Conservation (phyloP, 2,329 filamentous ascomycete genomes). For the Paracoccidioides brasiliensis region DNA sequence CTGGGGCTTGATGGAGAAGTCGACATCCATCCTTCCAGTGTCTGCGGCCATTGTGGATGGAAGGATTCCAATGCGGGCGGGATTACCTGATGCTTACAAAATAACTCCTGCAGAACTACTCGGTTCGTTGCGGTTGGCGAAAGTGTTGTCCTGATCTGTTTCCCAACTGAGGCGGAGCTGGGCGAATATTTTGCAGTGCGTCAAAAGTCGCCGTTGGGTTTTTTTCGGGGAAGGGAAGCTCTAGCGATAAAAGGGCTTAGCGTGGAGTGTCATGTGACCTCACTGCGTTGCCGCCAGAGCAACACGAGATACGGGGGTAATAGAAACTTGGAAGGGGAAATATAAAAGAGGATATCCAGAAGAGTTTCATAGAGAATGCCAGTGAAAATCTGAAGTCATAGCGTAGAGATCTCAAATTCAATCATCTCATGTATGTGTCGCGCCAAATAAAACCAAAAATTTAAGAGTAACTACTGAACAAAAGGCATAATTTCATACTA, state of each 20-base stretch:
- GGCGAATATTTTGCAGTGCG: constrained; percentile 2
- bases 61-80: not conserved
- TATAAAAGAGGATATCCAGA: too few relatives aligned
- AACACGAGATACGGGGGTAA: too few relatives aligned
- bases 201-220: not conserved
- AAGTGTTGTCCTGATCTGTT: not conserved
- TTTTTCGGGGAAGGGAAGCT: not conserved
- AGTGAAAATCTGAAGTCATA: not conserved
- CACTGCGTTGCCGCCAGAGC: not conserved
- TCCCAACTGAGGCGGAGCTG: not conserved
- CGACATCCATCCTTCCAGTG: constrained; percentile 49
- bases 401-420: not conserved
- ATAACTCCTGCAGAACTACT: too few relatives aligned
- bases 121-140: not conserved
- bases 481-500: not conserved
- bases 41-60: constrained; percentile 25
- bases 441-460: not conserved
- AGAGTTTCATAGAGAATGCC: too few relatives aligned
- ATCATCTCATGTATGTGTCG: not conserved
- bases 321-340: too few relatives aligned
- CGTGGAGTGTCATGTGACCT: not conserved
- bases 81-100: too few relatives aligned
- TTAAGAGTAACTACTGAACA: constrained; percentile 5
- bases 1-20: constrained; percentile 88
- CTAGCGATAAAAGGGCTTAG: constrained; percentile 3